phyloP scores from a whole-genome alignment of 1,139 yeast species.

The Geotrichum carabidarum region DNA sequence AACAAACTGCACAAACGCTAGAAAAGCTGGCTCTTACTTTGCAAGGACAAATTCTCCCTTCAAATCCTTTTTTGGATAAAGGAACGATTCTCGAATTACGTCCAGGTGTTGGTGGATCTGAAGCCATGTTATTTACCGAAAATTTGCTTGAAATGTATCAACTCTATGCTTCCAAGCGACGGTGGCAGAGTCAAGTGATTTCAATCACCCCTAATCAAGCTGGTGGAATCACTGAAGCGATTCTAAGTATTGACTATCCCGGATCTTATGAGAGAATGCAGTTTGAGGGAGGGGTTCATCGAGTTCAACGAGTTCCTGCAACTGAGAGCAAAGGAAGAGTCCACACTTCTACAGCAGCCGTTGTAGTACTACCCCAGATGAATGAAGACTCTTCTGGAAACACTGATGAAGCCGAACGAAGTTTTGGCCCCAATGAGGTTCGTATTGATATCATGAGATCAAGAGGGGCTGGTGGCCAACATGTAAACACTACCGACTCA shows the following conservation, averaged over 20 bases:
- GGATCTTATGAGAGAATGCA: constrained; percentile 72
- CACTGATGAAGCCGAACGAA: constrained; percentile 61
- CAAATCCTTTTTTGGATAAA: constrained; percentile 68
- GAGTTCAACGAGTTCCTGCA: constrained; percentile 90
- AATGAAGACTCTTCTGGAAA: constrained; percentile 49
- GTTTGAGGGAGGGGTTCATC: constrained; percentile 91
- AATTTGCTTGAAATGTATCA: constrained; percentile 79
- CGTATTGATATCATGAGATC: constrained; percentile 94
- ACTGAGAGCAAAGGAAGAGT: constrained; percentile 92
- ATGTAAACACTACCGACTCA: constrained; percentile 95
- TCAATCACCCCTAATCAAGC: constrained; percentile 48
- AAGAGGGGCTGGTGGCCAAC: constrained; percentile 98
- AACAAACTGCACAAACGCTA: constrained; percentile 31
- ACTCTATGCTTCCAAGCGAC: constrained; percentile 57
- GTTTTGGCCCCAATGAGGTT: constrained; percentile 81
- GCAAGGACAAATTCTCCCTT: constrained; percentile 61
- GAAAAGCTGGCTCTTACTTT: constrained; percentile 42
- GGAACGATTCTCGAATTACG: constrained; percentile 79
- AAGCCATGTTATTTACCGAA: constrained; percentile 79
- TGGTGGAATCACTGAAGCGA: constrained; percentile 74
- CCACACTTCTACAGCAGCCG: constrained; percentile 95
- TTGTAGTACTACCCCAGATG: constrained; percentile 84
- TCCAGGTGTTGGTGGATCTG: constrained; percentile 96
- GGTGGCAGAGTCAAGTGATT: constrained; percentile 63
- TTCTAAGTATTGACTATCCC: constrained; percentile 64